These are phyloP conservation scores for Fusarium cicatricum DNA, from an alignment of 2,329 filamentous ascomycete species.

Conservation along the genomic window DNA sequence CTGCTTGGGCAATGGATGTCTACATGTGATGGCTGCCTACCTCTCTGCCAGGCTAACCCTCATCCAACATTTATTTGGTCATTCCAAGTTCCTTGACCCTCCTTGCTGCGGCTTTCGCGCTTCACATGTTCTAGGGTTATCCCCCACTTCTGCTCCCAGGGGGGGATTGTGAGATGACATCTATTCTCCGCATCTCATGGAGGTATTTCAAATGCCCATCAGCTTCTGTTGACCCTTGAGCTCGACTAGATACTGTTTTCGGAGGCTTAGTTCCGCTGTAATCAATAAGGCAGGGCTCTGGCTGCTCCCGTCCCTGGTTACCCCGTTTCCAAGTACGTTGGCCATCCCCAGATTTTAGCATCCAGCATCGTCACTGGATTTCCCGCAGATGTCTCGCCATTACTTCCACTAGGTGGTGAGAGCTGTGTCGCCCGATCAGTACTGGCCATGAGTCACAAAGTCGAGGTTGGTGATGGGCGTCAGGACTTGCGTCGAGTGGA, in stretches of 20 bases:
- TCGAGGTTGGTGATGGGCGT: slow-evolving; percentile 5
- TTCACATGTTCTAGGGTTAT: slow-evolving; percentile 11
- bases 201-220: slow-evolving; percentile 4
- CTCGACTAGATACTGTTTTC: background rate
- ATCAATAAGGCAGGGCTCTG: background rate
- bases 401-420: background rate
- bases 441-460: background rate
- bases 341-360: background rate
- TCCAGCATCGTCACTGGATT: background rate
- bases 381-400: background rate
- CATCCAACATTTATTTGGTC: background rate
- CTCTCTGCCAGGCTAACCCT: background rate
- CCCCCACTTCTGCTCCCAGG: too few relatives aligned
- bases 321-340: background rate
- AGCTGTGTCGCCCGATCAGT: background rate
- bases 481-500: background rate
- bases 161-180: slow-evolving; percentile 2
- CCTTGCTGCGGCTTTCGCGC: slow-evolving; percentile 31
- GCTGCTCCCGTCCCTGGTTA: background rate
- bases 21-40: background rate
- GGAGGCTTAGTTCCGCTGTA: background rate
- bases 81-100: background rate
- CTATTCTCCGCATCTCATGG: too few relatives aligned
- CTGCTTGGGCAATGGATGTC: background rate
- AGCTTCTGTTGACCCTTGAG: background rate